Conservation (phyloP, 208 protist species). For the Histomonas meleagridis region DNA sequence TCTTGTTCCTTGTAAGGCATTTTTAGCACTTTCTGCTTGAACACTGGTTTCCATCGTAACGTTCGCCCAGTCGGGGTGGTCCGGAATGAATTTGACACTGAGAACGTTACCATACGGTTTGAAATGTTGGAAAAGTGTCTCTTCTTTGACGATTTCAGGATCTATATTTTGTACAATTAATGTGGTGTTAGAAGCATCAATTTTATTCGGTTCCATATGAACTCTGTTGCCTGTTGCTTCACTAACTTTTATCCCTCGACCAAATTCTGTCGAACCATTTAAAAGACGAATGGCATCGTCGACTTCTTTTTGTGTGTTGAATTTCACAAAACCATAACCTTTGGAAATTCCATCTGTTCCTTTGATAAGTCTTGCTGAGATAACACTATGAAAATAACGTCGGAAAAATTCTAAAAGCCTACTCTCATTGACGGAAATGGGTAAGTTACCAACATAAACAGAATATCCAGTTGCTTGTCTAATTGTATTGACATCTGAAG, state of each 20-base stretch:
- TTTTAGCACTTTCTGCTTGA: background rate
- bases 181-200: background rate
- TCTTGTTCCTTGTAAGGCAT: background rate
- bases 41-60: background rate
- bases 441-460: background rate
- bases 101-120: background rate
- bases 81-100: background rate
- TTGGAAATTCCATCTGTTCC: background rate
- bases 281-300: background rate
- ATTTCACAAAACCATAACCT: slow-evolving; percentile 24
- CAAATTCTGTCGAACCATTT: background rate
- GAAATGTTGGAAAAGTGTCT: background rate
- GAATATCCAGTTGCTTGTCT: background rate
- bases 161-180: background rate
- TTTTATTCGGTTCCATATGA: background rate
- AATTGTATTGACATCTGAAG: background rate
- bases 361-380: background rate
- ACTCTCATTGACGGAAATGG: background rate
- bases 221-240: background rate
- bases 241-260: background rate
- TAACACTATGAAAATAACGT: background rate
- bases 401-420: background rate
- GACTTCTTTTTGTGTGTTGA: background rate
- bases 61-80: background rate
- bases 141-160: background rate